Evolutionary conservation across 306 rosid species (phyloP), one percentile per base, ranked within the genome.

Genomic region (Prunus salicina): DNA sequence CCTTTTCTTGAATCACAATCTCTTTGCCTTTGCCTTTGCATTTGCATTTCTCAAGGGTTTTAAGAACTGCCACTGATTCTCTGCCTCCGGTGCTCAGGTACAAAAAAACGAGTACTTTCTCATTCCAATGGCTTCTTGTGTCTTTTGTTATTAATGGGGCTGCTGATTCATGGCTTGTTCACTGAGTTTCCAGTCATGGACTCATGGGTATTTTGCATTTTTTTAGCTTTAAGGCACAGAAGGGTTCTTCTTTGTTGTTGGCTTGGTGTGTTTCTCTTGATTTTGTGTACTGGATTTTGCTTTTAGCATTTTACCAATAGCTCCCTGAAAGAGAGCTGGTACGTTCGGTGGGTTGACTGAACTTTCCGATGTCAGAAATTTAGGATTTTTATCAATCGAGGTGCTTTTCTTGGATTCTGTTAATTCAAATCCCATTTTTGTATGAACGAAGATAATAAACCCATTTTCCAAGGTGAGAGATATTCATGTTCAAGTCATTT

Each of bases 341-440:
- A 82, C 93, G 86, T 89, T 74, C 41, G 74, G 73, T 79, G 78
- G 86, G 93, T 93, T 93, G 43, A 38, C 43, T 38, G 43, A 38
- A 7, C 43, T 38, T 38, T 38, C 43, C 43, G 7, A 4, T 9
- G 43, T 38, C 43, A 38, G 43, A 1, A 38, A 38, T 38, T 38
- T 7, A 38, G 8, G 9, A 38, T 38, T 38, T 38, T 38, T 38
- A 38, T 38, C 9, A 38, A 38, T 38, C 43, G 43, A 38, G 9
- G 43, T 38, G 43, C 43, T 38, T 38, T 38, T 38, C 43, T 38
- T 38, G 9, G 41, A 91, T 50, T 79, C 70, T 22, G 70, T 56
- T 46, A 20, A 57, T 78, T 76, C 62, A n/a, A 73, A 43, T 3
- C 58, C 19, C 20, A 50, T 74, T 78, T 80, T 51, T 62, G 1